Evolutionary conservation across 805 yeast genomes (phyloP).

Genomic region (Teunomyces kruisii): DNA sequence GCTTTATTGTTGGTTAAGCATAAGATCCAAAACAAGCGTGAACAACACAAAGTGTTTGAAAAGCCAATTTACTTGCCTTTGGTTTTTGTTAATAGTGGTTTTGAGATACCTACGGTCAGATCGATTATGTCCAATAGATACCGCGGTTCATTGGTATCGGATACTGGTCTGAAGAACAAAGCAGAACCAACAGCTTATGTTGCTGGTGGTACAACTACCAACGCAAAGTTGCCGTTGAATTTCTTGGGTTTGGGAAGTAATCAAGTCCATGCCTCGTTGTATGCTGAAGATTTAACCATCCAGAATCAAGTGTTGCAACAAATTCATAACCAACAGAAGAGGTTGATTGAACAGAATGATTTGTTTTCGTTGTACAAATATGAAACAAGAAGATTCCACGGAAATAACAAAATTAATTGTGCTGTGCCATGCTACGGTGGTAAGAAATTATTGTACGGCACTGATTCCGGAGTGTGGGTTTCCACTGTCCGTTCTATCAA

Average conservation of each 20-base stretch:
- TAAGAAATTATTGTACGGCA: conserved; percentile 83
- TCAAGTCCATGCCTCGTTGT: conserved; percentile 54
- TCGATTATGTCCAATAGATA: conserved; percentile 37
- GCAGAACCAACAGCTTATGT: conserved; percentile 27
- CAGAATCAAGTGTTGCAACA: conserved; percentile 81
- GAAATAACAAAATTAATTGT: conserved; percentile 78
- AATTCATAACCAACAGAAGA: conserved; percentile 75
- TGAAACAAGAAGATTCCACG: conserved; percentile 73
- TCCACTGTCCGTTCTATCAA: conserved; percentile 65
- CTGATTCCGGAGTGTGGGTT: conserved; percentile 86
- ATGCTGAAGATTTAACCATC: conserved; percentile 54
- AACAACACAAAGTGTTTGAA: conserved; percentile 87
- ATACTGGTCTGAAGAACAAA: conserved; percentile 28
- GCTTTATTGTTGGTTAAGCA: conserved; percentile 81
- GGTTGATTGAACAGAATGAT: conserved; percentile 68
- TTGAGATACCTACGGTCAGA: conserved; percentile 67
- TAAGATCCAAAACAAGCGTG: conserved; percentile 84
- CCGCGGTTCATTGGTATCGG: conserved; percentile 38
- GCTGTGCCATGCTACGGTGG: conserved; percentile 96
- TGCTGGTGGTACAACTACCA: conserved; percentile 26
- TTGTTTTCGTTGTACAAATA: conserved; percentile 76
- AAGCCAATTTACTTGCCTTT: conserved; percentile 83
- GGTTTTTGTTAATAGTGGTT: conserved; percentile 70
- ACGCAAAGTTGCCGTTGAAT: conserved; percentile 47
- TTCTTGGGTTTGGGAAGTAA: conserved; percentile 54